Evolutionary conservation across 1,139 yeast genomes (phyloP), one percentile per base, ranked within the genome.

Genomic region (Lodderomyces metapsilosis): DNA sequence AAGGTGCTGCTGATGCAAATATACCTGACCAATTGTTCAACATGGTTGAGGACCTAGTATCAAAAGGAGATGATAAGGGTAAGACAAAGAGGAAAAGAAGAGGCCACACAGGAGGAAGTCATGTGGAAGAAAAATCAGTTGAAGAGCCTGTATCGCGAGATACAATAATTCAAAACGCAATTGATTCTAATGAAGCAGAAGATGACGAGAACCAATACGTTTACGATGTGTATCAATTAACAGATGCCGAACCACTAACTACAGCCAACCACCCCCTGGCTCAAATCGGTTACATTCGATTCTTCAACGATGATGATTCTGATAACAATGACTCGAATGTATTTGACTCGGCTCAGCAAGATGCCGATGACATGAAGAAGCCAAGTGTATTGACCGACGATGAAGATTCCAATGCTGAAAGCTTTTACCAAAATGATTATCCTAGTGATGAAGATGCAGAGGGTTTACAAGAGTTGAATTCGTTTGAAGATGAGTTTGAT

Each of bases 401-500:
- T 41, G 75, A 69, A 41, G 75, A 69, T 46, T 68, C 74, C 3
- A 69, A 69, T 47, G 96, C 96, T 11, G 98, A 92, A 62, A 89
- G 87, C 47, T 91, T 82, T 54, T 92, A 92, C 59, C 81, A 82
- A 54, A 92, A 92, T 61, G 98, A 92, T 56, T 92, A 92, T 56
- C 98, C 98, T 0, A 95, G 88, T 42, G 96, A 88, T 55, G 96
- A 88, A 52, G 92, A 85, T 54, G 87, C 78, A 4, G 72, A 66
- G 2, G 63, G 57, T 0, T 53, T 45, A 31, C 59, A 60, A 40
- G 43, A 39, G 11, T 38, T 43, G 6, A 43, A 58, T 18, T 60
- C 69, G 28, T 69, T 59, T 43, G 71, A 64, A 25, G 72, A 62
- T 27, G 69, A 61, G 3, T 21, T 25, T 36, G 68, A 67, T 38